Percentiles rank a stretch among this genome's conserved stretches.
phyloP scores from a whole-genome alignment of 306 rosid genomes.

The Cercis canadensis region DNA sequence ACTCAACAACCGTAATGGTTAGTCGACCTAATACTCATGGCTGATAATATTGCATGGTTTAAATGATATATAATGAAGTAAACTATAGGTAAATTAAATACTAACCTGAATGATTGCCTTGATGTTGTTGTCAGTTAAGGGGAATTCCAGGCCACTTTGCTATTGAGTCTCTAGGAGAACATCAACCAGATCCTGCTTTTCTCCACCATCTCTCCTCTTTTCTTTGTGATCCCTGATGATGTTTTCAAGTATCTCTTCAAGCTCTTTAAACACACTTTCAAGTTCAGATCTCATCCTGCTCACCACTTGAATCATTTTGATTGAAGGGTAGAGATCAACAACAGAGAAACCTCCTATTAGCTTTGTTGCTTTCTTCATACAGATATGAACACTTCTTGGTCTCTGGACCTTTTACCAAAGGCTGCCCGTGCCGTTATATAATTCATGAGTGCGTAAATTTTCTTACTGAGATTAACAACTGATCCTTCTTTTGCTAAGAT shows the following conservation, averaged over 20 bases:
- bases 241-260: neutral
- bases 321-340: slow-evolving; percentile 38
- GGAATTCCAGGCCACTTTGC: neutral
- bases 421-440: slow-evolving; percentile 10
- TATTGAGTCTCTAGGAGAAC: slow-evolving; percentile 31
- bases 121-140: slow-evolving; percentile 30
- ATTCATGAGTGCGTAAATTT: slow-evolving; percentile 2
- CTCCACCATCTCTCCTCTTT: too few species aligned
- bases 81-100: too few species aligned
- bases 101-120: slow-evolving; percentile 40
- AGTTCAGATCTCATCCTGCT: slow-evolving; percentile 9
- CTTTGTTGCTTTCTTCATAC: neutral
- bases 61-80: too few species aligned
- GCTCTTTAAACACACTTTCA: neutral
- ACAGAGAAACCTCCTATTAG: slow-evolving; percentile 12
- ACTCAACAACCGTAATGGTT: too few species aligned
- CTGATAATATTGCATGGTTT: too few species aligned
- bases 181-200: slow-evolving; percentile 32
- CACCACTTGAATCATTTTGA: neutral
- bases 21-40: too few species aligned
- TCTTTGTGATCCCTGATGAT: slow-evolving; percentile 24
- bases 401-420: neutral
- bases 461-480: too few species aligned
- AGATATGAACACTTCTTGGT: neutral
- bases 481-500: neutral